Evolutionary conservation across 495 filamentous ascomycete genomes (phyloP), one percentile per base, ranked within the genome.

Genomic region (Sphaerosporella brunnea): DNA sequence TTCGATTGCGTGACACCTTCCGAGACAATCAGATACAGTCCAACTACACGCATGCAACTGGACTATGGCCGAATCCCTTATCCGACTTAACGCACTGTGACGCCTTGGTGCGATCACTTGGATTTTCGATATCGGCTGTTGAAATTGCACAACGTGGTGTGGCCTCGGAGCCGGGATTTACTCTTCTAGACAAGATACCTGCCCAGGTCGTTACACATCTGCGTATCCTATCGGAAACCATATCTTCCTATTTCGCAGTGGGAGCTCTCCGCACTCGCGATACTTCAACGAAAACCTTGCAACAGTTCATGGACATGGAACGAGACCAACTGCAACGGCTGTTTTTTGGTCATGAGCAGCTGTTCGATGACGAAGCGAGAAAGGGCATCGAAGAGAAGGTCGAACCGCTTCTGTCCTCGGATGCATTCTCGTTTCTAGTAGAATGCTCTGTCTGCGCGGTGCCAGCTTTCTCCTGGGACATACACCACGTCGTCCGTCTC

Each of bases 81-180:
- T 40, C 45, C 15, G 45, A 49, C 7, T 25, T 61, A 13, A 54
- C 53, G 7, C 47, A 55, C 28, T 59, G 54, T 41, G 80, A 87
- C 53, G 74, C 75, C 0, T 59, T 96, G 35, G 78, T 82, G 26
- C 69, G 68, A 39, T 73, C 77, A 35, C 76, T 96, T 15, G 90
- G 85, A 0, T 84, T 73, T 63, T 85, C 88, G n/a, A 87, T 99
- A 42, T 75, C 88, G 1, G 77, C 84, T 0, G 76, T 81, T 4
- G 90, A 99, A 62, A 95, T 99, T 48, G 76, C 84, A 36, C 88
- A 94, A 58, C 80, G 90, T 44, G 90, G 92, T 11, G 67, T 85
- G 1, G 79, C 82, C 48, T 78, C 81, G 2, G 75, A 84, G 34
- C 73, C 75, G 26, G 82, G 81, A 16, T 68, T 70, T 54, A 87